phyloP scores from a whole-genome alignment of 2,329 filamentous ascomycete genomes.

The Colletotrichum incanum region DNA sequence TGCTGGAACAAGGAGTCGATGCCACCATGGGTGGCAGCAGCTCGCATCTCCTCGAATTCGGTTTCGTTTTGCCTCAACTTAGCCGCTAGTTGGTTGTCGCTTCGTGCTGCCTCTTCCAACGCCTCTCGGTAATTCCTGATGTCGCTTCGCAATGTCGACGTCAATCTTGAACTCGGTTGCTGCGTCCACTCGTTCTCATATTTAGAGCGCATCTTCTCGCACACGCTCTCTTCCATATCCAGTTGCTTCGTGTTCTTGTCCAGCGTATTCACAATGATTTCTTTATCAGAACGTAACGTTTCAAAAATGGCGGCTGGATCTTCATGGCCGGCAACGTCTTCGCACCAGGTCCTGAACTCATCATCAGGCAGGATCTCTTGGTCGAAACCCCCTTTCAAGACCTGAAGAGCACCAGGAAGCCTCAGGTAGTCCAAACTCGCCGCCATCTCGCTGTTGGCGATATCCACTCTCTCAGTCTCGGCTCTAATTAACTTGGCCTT shows the following conservation, averaged over 20 bases:
- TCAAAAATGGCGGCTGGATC: constrained; percentile 86
- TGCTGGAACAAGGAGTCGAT: constrained; percentile 91
- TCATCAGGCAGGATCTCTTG: constrained; percentile 90
- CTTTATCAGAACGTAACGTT: constrained; percentile 82
- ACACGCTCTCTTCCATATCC: constrained; percentile 97
- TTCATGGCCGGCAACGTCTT: constrained; percentile 90
- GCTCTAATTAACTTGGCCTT: constrained; percentile 96
- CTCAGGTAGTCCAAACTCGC: constrained; percentile 95
- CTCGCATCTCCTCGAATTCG: constrained; percentile 96
- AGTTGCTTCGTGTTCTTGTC: constrained; percentile 89
- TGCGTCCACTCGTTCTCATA: constrained; percentile 98
- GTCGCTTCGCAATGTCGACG: constrained; percentile 88
- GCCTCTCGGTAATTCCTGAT: constrained; percentile 91
- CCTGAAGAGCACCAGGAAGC: constrained; percentile 88
- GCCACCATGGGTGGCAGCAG: constrained; percentile 88
- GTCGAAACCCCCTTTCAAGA: constrained; percentile 93
- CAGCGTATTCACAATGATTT: constrained; percentile 79
- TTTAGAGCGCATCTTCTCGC: constrained; percentile 99
- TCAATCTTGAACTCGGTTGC: constrained; percentile 92
- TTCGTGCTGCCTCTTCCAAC: constrained; percentile 88
- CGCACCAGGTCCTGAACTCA: constrained; percentile 94
- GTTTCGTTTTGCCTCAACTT: constrained; percentile 89
- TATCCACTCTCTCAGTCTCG: constrained; percentile 93
- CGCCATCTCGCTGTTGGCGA: constrained; percentile 95
- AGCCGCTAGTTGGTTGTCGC: constrained; percentile 85